Percentiles rank a stretch among this genome's conserved stretches.
Conservation (phyloP, 176 grass and related monocot species). For the Bonia amplexicaulis region DNA sequence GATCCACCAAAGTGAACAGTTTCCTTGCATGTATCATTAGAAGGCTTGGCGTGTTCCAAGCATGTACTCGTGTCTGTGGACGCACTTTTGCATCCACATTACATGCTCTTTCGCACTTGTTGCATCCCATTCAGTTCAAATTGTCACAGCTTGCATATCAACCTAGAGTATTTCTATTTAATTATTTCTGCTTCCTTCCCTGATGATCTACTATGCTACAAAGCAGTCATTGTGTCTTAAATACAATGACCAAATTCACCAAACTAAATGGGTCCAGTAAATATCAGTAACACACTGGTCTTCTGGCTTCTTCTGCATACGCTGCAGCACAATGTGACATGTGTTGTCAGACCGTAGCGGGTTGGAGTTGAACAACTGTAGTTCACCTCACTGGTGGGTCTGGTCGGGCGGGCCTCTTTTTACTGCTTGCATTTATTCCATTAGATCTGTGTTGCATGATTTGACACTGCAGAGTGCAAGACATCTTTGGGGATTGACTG, state of each 20-base stretch:
- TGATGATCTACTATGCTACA: not conserved
- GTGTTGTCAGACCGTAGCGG: conserved; percentile 20
- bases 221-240: conserved; percentile 33
- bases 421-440: not conserved
- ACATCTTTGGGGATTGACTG: not conserved
- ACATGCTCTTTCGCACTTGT: not conserved
- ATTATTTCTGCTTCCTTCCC: not conserved
- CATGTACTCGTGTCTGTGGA: not conserved
- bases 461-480: not conserved
- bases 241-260: conserved; percentile 23
- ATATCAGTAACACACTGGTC: not conserved
- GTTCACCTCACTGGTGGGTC: conserved; percentile 20
- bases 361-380: not conserved
- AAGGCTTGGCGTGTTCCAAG: not conserved
- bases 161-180: not conserved
- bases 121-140: not conserved
- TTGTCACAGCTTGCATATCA: not conserved
- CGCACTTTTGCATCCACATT: not conserved
- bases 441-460: not conserved
- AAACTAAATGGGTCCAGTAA: conserved; percentile 6
- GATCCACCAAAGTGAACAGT: not conserved
- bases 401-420: not conserved
- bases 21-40: not conserved
- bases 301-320: conserved; percentile 19
- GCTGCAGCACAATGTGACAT: conserved; percentile 17